Evolutionary conservation across 805 yeast genomes (phyloP), one percentile per base, ranked within the genome.

Genomic region (Citeromyces matritensis): DNA sequence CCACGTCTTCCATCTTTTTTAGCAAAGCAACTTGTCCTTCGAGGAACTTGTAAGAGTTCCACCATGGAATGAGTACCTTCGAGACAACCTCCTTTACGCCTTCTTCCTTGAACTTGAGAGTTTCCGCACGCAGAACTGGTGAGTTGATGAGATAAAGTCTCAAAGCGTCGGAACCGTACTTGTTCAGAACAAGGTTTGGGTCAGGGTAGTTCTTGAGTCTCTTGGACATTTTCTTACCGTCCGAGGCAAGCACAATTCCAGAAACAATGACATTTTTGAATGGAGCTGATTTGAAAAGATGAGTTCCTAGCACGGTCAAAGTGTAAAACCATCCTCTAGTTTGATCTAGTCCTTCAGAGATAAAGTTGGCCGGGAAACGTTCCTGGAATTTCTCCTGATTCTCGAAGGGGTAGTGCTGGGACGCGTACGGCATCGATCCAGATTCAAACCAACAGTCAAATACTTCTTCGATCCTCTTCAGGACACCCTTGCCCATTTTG

Each of bases 311-410:
- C 15, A 91, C 95, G 29, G 94, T 78, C 55, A 91, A 68, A 33
- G 98, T 91, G 59, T 91, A 91, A 63, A 91, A 91, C 99, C 99
- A 91, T 53, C 99, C 99, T 73, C 99, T 83, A 37, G 99, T 91
- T 65, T 91, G 99, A 61, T 91, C 99, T 46, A 91, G 71, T 61
- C 99, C 99, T 67, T 91, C 99, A 37, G 95, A 79, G 47, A 91
- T 91, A 59, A 91, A 91, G 57, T 91, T 88, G 29, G 95, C 99
- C 30, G 98, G 98, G 76, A 83, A 93, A 30, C 81, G 69, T 35
- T 68, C 53, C 24, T 60, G 49, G 60, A 88, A 88, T 30, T 54
- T 55, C 10, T 82, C 85, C 51, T 72, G 58, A 50, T 72, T 70
- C 60, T 88, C 95, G 54, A 91, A 91, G 42, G 99, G 99, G 53